Evolutionary conservation across 2,329 filamentous ascomycete genomes (phyloP), one percentile per base, ranked within the genome.

Genomic region (Penicillium sp.): DNA sequence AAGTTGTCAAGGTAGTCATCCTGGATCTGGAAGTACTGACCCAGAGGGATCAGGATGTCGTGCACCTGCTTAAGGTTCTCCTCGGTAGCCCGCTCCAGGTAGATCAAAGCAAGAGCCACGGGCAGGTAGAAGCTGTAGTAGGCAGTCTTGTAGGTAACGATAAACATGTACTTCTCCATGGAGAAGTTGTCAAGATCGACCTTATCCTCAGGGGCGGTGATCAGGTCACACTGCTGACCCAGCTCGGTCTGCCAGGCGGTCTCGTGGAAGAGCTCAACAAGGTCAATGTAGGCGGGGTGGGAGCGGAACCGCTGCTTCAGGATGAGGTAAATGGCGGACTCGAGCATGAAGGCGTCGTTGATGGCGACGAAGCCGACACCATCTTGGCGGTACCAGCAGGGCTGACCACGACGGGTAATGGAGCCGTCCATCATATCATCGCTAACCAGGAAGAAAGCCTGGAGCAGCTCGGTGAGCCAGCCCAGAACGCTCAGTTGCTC

Each of bases 41-140:
- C 95, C 76, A 98, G 90, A 22, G 93, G 93, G 65, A 99, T 96
- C 59, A 99, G 87, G 72, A 99, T 97, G 65, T 93, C 87, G 76
- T 95, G 86, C 45, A 91, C 89, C 71, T 90, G 89, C 79, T 93
- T 89, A 59, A 99, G 87, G 82, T 97, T 98, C 78, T 90, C 86
- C 27, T 88, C 86, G 9, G 91, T 95, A 22, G 93, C 95, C 59
- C 93, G 83, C 71, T 91, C 88, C 65, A 93, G 86, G 78, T 92
- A 89, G 81, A 93, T 83, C 68, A 99, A 83, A 5, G 95, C 91
- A 45, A 99, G 85, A 10, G 92, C 93, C 55, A 99, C 92, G 57
- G 95, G 95, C 14, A 99, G 89, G 81, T 98, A 98, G 84, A 99
- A 99, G 72, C 90, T 96, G 84, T 99, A 99, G 83, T 96, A 99